These are phyloP conservation scores for Phaffomyces opuntiae DNA, from an alignment of 805 yeast species.

Conservation along the genomic window DNA sequence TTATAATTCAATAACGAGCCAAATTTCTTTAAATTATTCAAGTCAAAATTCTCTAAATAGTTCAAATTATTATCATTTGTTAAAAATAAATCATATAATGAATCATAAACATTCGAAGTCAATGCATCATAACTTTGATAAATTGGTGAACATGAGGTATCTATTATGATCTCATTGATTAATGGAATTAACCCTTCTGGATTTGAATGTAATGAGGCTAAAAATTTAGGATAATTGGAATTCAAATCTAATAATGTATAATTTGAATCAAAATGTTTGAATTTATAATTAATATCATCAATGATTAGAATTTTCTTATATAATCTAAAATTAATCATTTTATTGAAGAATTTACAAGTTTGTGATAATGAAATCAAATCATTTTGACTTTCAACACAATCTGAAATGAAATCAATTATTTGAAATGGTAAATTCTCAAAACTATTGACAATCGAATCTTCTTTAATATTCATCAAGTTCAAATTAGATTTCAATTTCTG, in stretches of 20 bases:
- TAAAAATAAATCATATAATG: conserved; percentile 22
- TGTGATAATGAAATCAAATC: conserved; percentile 21
- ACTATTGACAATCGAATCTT: conserved; percentile 11
- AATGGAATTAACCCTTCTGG: conserved; percentile 16
- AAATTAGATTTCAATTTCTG: conserved; percentile 12
- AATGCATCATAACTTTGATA: conserved; percentile 19
- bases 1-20: conserved; percentile 19
- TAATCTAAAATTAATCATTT: conserved; percentile 20
- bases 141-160: conserved; percentile 19
- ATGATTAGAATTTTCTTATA: conserved; percentile 21
- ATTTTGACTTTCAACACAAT: conserved; percentile 21
- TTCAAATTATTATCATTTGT: conserved; percentile 21
- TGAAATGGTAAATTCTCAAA: conserved; percentile 24
- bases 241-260: conserved; percentile 18
- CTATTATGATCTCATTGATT: conserved; percentile 22
- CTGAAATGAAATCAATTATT: conserved; percentile 22
- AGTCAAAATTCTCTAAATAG: conserved; percentile 19
- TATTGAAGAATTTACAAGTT: conserved; percentile 22
- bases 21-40: conserved; percentile 22
- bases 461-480: conserved; percentile 2
- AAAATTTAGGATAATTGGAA: conserved; percentile 20
- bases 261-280: conserved; percentile 17
- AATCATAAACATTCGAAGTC: conserved; percentile 15
- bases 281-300: conserved; percentile 17
- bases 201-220: conserved; percentile 23